Conservation (phyloP, 129 eudicot genomes). For the Escallonia rubra region DNA sequence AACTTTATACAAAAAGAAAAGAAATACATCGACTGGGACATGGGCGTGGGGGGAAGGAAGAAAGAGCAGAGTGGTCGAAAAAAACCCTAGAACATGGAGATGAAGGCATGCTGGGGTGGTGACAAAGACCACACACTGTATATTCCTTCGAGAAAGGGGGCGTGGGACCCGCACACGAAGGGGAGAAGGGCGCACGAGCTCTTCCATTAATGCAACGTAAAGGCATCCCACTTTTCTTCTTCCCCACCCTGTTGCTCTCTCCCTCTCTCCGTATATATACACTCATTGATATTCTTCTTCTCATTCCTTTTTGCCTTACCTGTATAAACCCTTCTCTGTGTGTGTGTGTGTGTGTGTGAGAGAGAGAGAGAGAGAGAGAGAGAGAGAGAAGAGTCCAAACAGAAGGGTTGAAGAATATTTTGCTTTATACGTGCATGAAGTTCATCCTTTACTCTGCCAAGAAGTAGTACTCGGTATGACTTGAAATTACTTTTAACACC, state of each 20-base stretch:
- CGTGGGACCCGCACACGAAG: slow-evolving; percentile 14
- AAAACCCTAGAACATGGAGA: slow-evolving; percentile 38
- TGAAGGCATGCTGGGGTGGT: slow-evolving; percentile 36
- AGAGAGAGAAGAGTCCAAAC: slow-evolving; percentile 22
- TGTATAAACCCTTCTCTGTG: neutral
- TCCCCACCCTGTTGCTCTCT: neutral
- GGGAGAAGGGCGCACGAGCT: slow-evolving; percentile 33
- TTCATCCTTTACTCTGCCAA: neutral
- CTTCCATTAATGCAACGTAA: slow-evolving; percentile 21
- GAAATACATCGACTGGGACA: neutral
- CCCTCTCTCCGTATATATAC: neutral
- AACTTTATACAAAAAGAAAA: neutral
- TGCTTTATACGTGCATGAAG: slow-evolving; percentile 8
- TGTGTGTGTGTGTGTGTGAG: slow-evolving; percentile 3
- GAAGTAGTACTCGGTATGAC: too few relatives aligned
- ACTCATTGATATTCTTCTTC: neutral
- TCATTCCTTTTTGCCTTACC: neutral
- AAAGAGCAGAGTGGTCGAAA: slow-evolving; percentile 10
- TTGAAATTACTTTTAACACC: too few relatives aligned
- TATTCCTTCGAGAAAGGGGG: slow-evolving; percentile 47
- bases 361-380: neutral
- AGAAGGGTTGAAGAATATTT: slow-evolving; percentile 12
- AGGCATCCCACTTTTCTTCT: slow-evolving; percentile 41
- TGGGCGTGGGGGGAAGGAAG: slow-evolving; percentile 24
- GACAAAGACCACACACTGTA: slow-evolving; percentile 67